Evolutionary conservation across 106 monocot species (phyloP).

Genomic region (Dactylorhiza incarnata): DNA sequence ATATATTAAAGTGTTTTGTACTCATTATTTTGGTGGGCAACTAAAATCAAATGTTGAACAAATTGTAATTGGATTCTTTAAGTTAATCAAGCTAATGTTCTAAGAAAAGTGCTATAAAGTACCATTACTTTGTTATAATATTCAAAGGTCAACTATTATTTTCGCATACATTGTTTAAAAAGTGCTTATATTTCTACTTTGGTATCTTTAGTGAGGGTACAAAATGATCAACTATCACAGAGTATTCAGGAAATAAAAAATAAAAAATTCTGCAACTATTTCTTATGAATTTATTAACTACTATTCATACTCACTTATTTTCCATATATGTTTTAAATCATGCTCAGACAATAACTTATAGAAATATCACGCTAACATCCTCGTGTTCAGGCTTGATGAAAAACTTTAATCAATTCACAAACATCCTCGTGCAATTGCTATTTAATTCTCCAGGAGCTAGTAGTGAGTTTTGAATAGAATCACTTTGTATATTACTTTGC

Average conservation of each 20-base stretch:
- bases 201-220: not conserved
- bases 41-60: too few species aligned
- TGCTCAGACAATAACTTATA: not conserved
- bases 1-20: too few species aligned
- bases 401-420: not conserved
- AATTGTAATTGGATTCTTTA: too few species aligned
- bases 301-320: not conserved
- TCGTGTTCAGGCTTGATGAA: not conserved
- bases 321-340: not conserved
- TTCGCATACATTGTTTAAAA: too few species aligned
- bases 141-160: not conserved
- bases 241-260: not conserved
- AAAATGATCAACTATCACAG: not conserved
- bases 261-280: not conserved
- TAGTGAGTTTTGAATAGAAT: not conserved
- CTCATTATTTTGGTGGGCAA: too few species aligned
- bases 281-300: not conserved
- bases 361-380: not conserved
- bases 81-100: too few species aligned
- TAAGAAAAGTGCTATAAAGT: too few species aligned
- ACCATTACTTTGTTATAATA: too few species aligned
- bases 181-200: not conserved
- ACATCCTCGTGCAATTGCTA: not conserved
- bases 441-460: not conserved
- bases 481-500: not conserved